phyloP scores from a whole-genome alignment of 2,329 filamentous ascomycete species.

The Penicillium sp. region DNA sequence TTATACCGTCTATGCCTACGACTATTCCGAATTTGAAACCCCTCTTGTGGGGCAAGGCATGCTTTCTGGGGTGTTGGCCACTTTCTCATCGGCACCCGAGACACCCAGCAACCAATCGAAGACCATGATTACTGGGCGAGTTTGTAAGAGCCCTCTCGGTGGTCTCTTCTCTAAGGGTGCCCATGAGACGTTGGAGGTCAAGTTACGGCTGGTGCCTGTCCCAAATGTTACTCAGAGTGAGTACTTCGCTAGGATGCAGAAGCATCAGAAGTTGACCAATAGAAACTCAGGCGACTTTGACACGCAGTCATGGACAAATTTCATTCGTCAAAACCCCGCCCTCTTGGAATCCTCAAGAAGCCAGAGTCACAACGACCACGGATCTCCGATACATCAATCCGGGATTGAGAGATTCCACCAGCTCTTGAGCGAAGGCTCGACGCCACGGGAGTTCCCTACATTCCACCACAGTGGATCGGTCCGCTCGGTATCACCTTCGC shows the following conservation, averaged over 20 bases:
- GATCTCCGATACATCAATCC: constrained; percentile 40
- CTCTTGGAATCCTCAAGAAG: constrained; percentile 29
- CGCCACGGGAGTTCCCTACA: constrained; percentile 40
- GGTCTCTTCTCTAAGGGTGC: constrained; percentile 76
- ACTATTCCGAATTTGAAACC: constrained; percentile 92
- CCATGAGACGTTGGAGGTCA: constrained; percentile 89
- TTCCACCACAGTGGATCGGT: constrained; percentile 30
- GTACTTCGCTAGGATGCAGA: constrained; percentile 60
- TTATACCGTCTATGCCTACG: constrained; percentile 95
- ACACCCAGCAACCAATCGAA: constrained; percentile 57
- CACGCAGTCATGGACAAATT: constrained; percentile 72
- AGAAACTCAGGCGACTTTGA: constrained; percentile 62
- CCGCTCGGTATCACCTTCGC: constrained; percentile 40
- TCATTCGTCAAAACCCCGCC: constrained; percentile 68
- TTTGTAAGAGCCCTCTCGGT: constrained; percentile 76
- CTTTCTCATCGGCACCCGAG: constrained; percentile 53
- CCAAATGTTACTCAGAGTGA: constrained; percentile 62
- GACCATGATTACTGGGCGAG: constrained; percentile 75
- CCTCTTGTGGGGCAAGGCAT: constrained; percentile 94
- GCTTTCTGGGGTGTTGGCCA: constrained; percentile 76
- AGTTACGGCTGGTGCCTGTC: constrained; percentile 78
- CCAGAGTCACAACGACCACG: constrained; percentile 24
- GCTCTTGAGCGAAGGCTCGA: constrained; percentile 45
- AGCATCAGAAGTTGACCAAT: constrained; percentile 58
- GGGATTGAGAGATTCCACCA: constrained; percentile 47